phyloP scores from a whole-genome alignment of 1,139 yeast species.

The Candida tunisiensis region DNA sequence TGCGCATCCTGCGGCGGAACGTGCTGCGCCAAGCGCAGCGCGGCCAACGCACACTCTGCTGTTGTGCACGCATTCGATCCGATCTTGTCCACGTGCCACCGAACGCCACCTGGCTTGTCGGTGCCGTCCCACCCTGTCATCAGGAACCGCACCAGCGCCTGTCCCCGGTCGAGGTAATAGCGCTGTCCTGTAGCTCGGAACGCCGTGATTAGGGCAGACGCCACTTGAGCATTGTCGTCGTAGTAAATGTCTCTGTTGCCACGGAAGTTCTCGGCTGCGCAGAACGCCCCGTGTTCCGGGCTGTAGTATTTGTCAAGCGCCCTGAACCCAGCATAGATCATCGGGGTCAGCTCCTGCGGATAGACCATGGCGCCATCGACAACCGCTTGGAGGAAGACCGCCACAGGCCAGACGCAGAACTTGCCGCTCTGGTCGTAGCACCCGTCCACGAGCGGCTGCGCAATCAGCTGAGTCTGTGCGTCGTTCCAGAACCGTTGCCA shows the following conservation, averaged over 20 bases:
- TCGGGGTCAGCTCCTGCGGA: constrained; percentile 37
- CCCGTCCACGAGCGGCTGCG: constrained; percentile 22
- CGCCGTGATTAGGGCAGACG: constrained; percentile 48
- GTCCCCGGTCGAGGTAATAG: constrained; percentile 36
- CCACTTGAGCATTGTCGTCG: constrained; percentile 66
- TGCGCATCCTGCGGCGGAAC: constrained; percentile 27
- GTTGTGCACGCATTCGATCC: constrained; percentile 55
- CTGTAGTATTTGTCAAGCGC: constrained; percentile 39
- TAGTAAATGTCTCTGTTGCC: constrained; percentile 50
- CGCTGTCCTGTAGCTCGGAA: constrained; percentile 50
- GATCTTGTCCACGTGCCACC: constrained; percentile 47
- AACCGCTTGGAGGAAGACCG: constrained; percentile 45
- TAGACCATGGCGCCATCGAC: constrained; percentile 46
- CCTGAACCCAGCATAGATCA: constrained; percentile 36
- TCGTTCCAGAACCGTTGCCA: constrained; percentile 14
- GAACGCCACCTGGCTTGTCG: constrained; percentile 34
- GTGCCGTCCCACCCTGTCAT: constrained; percentile 57
- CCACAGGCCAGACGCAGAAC: constrained; percentile 52
- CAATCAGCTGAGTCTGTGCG: constrained; percentile 7
- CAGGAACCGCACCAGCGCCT: constrained; percentile 42
- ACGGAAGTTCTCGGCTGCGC: constrained; percentile 41
- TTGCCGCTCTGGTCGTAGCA: constrained; percentile 35
- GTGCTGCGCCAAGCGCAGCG: constrained; percentile 39
- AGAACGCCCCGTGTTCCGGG: constrained; percentile 31
- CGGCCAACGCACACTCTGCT: constrained; percentile 54